phyloP scores from a whole-genome alignment of 495 filamentous ascomycete genomes.

The Aspergillus panamensis region DNA sequence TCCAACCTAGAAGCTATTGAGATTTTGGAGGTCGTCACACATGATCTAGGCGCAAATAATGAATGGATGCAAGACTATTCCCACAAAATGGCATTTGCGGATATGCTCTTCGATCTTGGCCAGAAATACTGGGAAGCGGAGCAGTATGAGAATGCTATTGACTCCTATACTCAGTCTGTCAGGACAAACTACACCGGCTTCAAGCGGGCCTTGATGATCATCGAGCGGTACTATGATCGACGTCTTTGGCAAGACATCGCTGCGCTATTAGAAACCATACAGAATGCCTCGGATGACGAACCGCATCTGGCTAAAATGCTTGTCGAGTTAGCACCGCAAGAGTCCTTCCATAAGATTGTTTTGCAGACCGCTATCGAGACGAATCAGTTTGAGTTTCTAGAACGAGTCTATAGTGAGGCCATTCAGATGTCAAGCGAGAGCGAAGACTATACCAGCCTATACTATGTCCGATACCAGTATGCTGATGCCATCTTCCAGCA shows the following conservation, averaged over 20 bases:
- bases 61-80: slow-evolving; percentile 8
- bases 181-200: slow-evolving; percentile 8
- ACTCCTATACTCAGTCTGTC: slow-evolving; percentile 12
- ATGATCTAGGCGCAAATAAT: slow-evolving; percentile 3
- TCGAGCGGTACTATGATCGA: slow-evolving; percentile 26
- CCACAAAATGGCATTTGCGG: slow-evolving; percentile 8
- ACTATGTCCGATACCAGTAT: slow-evolving; percentile 22
- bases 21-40: slow-evolving; percentile 20
- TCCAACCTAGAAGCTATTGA: slow-evolving; percentile 27
- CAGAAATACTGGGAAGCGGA: slow-evolving; percentile 19
- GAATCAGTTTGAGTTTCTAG: slow-evolving; percentile 28
- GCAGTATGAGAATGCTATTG: slow-evolving; percentile 26
- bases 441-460: slow-evolving; percentile 16
- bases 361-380: slow-evolving; percentile 27
- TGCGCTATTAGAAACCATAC: slow-evolving; percentile 28
- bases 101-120: slow-evolving; percentile 22
- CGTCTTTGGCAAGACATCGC: slow-evolving; percentile 30
- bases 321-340: slow-evolving; percentile 25
- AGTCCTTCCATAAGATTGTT: slow-evolving; percentile 29
- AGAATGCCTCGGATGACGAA: slow-evolving; percentile 19
- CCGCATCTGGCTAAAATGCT: slow-evolving; percentile 15
- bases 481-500: slow-evolving; percentile 21
- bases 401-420: slow-evolving; percentile 29
- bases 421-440: slow-evolving; percentile 22
- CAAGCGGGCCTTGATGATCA: slow-evolving; percentile 22